phyloP scores from a whole-genome alignment of 129 eudicot species.

The Glebionis coronaria region DNA sequence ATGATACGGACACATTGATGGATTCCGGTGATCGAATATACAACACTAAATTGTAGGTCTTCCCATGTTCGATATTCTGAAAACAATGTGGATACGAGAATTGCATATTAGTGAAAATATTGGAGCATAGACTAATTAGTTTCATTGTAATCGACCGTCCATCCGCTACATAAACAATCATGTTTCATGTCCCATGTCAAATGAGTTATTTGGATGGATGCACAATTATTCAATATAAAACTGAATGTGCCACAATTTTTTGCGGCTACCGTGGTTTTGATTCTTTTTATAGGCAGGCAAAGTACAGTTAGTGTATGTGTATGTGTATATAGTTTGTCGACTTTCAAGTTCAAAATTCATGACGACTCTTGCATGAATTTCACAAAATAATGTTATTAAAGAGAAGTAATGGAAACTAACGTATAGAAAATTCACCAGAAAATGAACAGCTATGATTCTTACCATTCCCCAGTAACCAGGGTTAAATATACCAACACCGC shows the following conservation, averaged over 20 bases:
- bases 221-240: too few species aligned
- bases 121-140: conserved; percentile 3
- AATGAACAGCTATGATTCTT: conserved; percentile 16
- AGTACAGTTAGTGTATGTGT: not conserved
- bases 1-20: conserved; percentile 43
- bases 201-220: too few species aligned
- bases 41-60: conserved; percentile 63
- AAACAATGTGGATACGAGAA: conserved; percentile 8
- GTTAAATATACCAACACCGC: conserved; percentile 90
- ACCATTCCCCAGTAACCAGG: conserved; percentile 99
- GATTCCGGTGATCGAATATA: conserved; percentile 55
- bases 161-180: too few species aligned
- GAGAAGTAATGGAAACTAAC: not conserved
- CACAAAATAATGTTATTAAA: not conserved
- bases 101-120: not conserved
- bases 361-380: not conserved
- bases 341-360: not conserved
- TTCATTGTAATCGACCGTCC: too few species aligned
- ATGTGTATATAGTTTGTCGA: not conserved
- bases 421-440: not conserved
- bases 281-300: not conserved
- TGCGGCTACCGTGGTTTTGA: not conserved
- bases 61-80: conserved; percentile 93
- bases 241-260: not conserved
- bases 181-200: too few species aligned